Evolutionary conservation across 139 green algal species (phyloP).

Genomic region (Picochlorum costavermella): DNA sequence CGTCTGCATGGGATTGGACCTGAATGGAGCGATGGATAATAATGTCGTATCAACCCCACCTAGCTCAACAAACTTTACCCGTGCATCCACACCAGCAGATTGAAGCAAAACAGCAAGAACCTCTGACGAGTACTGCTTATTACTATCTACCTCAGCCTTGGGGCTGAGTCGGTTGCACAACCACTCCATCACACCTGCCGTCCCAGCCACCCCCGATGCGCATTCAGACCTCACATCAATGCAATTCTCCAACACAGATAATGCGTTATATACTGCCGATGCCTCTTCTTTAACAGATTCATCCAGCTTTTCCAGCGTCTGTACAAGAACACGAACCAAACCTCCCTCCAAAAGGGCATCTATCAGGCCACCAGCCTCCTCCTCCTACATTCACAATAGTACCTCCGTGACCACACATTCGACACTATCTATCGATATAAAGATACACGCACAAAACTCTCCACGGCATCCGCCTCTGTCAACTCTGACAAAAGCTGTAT

Average conservation of each 20-base stretch:
- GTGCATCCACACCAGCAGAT: not conserved
- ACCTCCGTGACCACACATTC: too few relatives aligned
- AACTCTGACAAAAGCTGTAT: constrained; percentile 81
- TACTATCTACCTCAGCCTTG: constrained; percentile 57
- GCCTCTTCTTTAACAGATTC: constrained; percentile 67
- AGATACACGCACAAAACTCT: constrained; percentile 26
- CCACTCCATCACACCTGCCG: constrained; percentile 66
- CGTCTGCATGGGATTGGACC: constrained; percentile 25
- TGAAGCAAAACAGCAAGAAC: constrained; percentile 52
- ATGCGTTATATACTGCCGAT: constrained; percentile 56
- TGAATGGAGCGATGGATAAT: constrained; percentile 10
- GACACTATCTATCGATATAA: not conserved
- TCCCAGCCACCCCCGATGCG: constrained; percentile 17
- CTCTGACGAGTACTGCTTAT: constrained; percentile 79
- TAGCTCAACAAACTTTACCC: not conserved
- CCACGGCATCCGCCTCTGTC: constrained; percentile 73
- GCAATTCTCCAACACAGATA: constrained; percentile 84
- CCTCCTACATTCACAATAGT: constrained; percentile 28
- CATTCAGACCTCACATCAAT: constrained; percentile 62
- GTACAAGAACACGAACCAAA: constrained; percentile 62
- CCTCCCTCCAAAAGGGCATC: constrained; percentile 58
- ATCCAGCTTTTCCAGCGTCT: constrained; percentile 50
- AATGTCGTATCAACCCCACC: constrained; percentile 6
- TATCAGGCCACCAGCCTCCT: constrained; percentile 58
- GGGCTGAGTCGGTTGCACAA: constrained; percentile 68